Conservation (phyloP, 1,284 basidiomycete species). For the Leccinum variabile region DNA sequence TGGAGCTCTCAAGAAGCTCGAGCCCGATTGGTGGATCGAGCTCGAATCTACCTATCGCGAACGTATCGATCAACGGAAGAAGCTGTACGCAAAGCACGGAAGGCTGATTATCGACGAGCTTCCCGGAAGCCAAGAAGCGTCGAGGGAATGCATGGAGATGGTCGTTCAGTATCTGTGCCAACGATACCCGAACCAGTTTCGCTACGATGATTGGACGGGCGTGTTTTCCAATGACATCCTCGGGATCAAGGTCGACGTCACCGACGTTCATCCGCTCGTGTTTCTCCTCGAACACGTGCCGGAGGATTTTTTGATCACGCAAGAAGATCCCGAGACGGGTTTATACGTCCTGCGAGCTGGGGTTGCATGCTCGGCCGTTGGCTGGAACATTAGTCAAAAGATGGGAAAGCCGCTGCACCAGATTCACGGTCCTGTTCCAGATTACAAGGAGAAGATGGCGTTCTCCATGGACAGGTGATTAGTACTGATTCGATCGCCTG, state of each 20-base stretch:
- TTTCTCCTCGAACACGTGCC: conserved; percentile 50
- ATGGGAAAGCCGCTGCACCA: conserved; percentile 46
- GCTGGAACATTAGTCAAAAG: conserved; percentile 48
- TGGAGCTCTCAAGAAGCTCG: conserved; percentile 46
- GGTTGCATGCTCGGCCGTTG: conserved; percentile 46
- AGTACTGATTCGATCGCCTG: background rate
- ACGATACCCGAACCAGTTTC: conserved; percentile 49
- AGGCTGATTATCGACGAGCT: conserved; percentile 40
- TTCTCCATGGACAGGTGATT: conserved; percentile 50
- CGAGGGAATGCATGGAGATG: conserved; percentile 50
- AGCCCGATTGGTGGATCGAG: conserved; percentile 54
- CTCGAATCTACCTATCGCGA: conserved; percentile 50
- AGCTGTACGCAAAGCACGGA: conserved; percentile 39
- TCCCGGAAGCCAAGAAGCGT: conserved; percentile 44
- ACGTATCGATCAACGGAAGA: conserved; percentile 43
- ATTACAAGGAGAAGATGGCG: conserved; percentile 48
- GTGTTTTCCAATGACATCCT: conserved; percentile 47
- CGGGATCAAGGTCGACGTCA: conserved; percentile 32
- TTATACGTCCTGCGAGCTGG: conserved; percentile 44
- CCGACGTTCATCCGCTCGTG: conserved; percentile 36
- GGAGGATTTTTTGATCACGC: conserved; percentile 48
- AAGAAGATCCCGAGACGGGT: conserved; percentile 42
- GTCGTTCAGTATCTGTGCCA: conserved; percentile 48
- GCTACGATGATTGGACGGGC: conserved; percentile 35
- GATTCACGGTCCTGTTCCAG: conserved; percentile 48